Conservation (phyloP, 78 protist genomes). For the Pigoraptor vietnamica region DNA sequence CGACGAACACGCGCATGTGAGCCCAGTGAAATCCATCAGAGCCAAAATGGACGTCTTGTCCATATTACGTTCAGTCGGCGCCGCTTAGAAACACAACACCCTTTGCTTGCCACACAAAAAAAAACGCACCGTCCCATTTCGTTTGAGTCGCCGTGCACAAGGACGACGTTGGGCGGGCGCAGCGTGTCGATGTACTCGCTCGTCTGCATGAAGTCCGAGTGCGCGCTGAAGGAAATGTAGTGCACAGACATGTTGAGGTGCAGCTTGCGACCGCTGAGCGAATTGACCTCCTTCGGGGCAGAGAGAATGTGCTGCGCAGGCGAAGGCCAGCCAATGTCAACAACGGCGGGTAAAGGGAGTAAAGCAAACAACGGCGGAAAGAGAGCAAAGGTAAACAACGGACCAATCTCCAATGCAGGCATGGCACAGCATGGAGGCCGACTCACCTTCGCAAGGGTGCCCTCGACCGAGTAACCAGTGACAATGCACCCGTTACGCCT, state of each 20-base stretch:
- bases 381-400: neutral
- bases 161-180: slow-evolving; percentile 68
- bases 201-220: slow-evolving; percentile 86
- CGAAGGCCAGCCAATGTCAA: neutral
- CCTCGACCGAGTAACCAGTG: slow-evolving; percentile 91
- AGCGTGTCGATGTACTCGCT: slow-evolving; percentile 71
- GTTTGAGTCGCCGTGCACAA: slow-evolving; percentile 87
- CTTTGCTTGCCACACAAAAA: neutral
- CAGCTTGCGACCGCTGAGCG: slow-evolving; percentile 43
- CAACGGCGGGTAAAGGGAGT: no score
- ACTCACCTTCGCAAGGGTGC: slow-evolving; percentile 78
- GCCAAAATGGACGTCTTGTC: neutral
- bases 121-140: slow-evolving; percentile 68
- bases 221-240: slow-evolving; percentile 90
- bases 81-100: neutral
- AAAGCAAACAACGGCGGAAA: neutral
- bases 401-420: neutral
- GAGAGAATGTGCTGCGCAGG: slow-evolving; percentile 24
- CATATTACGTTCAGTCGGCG: neutral
- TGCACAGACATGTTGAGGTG: slow-evolving; percentile 51
- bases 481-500: slow-evolving; percentile 74
- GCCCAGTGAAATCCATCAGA: no score
- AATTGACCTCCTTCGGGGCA: slow-evolving; percentile 32
- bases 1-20: no score
- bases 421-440: neutral